phyloP scores from a whole-genome alignment of 2,329 filamentous ascomycete species.

The Talaromyces sp. region DNA sequence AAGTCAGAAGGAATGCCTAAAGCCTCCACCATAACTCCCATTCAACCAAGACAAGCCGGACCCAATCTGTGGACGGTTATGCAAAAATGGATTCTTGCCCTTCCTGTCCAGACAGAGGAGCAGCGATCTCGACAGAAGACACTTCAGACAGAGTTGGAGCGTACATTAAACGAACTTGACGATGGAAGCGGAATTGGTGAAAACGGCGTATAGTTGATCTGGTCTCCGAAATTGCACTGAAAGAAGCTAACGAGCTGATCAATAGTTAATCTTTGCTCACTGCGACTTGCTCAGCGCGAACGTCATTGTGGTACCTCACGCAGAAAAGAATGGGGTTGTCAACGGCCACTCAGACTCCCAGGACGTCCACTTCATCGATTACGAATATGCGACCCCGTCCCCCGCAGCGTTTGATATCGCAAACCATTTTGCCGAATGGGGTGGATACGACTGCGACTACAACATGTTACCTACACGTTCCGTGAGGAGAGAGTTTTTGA shows the following conservation, averaged over 20 bases:
- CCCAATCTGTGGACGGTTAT: conserved; percentile 93
- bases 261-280: conserved; percentile 82
- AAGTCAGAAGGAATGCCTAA: conserved; percentile 6
- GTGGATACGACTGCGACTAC: conserved; percentile 92
- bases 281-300: conserved; percentile 96
- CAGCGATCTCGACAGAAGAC: conserved; percentile 64
- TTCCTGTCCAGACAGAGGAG: conserved; percentile 69
- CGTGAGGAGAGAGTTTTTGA: conserved; percentile 75
- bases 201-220: conserved; percentile 58
- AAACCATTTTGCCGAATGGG: conserved; percentile 99
- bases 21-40: conserved; percentile 29
- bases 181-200: conserved; percentile 72
- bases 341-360: conserved; percentile 36
- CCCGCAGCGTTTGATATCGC: conserved; percentile 94
- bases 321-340: not conserved
- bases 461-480: conserved; percentile 72
- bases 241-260: conserved; percentile 10
- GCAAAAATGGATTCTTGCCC: conserved; percentile 88
- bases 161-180: conserved; percentile 68
- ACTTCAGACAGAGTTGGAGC: conserved; percentile 71
- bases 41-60: conserved; percentile 65
- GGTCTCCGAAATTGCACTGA: not conserved
- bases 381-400: conserved; percentile 93
- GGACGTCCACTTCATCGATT: conserved; percentile 86
- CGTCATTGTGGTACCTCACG: conserved; percentile 70